Evolutionary conservation across 805 yeast species (phyloP).

Genomic region (Lachancea nothofagi): DNA sequence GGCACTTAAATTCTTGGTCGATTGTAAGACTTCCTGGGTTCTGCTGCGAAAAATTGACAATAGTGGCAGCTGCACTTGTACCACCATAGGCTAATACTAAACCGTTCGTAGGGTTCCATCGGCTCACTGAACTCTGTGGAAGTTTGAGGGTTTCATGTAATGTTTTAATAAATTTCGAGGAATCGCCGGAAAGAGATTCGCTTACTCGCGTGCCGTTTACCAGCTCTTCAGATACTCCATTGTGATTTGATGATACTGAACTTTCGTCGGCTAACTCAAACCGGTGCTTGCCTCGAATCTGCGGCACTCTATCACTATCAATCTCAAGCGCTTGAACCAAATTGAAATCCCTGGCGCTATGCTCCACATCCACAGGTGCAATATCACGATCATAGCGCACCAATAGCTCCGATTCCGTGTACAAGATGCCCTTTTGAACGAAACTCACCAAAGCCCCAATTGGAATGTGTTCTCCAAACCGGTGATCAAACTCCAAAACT

Average conservation of each 20-base stretch:
- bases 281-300: conserved; percentile 28
- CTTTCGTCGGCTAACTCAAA: conserved; percentile 29
- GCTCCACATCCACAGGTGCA: conserved; percentile 22
- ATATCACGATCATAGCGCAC: conserved; percentile 33
- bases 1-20: conserved; percentile 15
- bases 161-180: conserved; percentile 31
- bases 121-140: conserved; percentile 41
- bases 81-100: conserved; percentile 51
- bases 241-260: background rate
- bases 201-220: background rate
- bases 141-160: conserved; percentile 37
- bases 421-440: conserved; percentile 81
- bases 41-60: conserved; percentile 34
- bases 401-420: conserved; percentile 61
- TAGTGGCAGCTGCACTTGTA: conserved; percentile 42
- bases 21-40: conserved; percentile 8
- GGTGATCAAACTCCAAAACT: conserved; percentile 51
- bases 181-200: background rate
- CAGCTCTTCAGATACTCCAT: background rate
- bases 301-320: conserved; percentile 34
- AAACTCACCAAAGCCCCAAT: conserved; percentile 76
- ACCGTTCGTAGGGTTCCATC: conserved; percentile 52
- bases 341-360: conserved; percentile 36
- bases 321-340: conserved; percentile 50
- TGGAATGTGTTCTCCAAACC: conserved; percentile 50